Conservation (phyloP, 768 basidiomycete species). For the Suillus paluster region DNA sequence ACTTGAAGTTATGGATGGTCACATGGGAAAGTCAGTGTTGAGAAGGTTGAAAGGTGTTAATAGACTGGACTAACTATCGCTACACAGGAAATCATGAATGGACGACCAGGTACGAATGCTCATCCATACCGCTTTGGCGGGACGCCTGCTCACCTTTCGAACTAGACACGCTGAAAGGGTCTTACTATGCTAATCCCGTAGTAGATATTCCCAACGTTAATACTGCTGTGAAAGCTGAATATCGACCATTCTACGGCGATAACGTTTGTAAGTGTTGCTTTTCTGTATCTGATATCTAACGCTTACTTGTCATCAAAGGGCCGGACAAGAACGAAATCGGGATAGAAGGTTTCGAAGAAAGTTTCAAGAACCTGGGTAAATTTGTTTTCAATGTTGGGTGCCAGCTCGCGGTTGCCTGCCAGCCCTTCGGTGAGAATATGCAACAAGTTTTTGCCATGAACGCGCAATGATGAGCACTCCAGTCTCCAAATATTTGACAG, state of each 20-base stretch:
- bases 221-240: conserved; percentile 51
- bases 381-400: conserved; percentile 85
- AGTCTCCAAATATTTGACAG: conserved; percentile 67
- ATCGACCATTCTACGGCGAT: conserved; percentile 84
- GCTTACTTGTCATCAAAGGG: conserved; percentile 47
- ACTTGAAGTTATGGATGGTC: conserved; percentile 89
- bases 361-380: conserved; percentile 87
- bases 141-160: conserved; percentile 8
- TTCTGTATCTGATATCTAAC: not conserved
- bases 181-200: conserved; percentile 87
- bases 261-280: conserved; percentile 75
- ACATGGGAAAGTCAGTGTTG: conserved; percentile 76
- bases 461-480: conserved; percentile 29
- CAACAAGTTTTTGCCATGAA: not conserved
- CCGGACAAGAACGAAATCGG: conserved; percentile 59
- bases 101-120: conserved; percentile 65
- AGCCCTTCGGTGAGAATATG: conserved; percentile 75
- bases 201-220: conserved; percentile 69
- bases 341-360: conserved; percentile 78
- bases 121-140: not conserved
- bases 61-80: not conserved
- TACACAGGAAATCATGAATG: conserved; percentile 91
- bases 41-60: not conserved
- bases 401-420: conserved; percentile 84
- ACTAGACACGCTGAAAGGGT: conserved; percentile 85